Evolutionary conservation across 345 rosid genomes (phyloP), one percentile per base, ranked within the genome.

Genomic region (Sonneratia caseolaris): DNA sequence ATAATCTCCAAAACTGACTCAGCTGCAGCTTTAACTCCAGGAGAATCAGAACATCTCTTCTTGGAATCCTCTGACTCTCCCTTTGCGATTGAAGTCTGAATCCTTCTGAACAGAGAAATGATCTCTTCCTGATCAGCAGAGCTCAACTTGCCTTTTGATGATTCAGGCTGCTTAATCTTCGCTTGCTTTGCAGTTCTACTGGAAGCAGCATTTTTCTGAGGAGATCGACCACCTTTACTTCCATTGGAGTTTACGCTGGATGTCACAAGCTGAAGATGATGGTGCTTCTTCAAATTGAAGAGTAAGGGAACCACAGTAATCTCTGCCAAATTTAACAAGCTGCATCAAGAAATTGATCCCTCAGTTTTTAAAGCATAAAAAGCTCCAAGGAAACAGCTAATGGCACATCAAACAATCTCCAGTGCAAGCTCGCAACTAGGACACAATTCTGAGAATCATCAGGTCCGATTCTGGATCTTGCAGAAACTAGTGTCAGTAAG

Each of bases 281-380:
- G 2, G 18, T 35, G 66, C 48, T 78, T 73, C 36, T 37, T 72
- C 27, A 38, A 76, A 66, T 69, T 37, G 70, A 79, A 76, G 38
- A 70, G 66, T 3, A 45, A 15, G 72, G 71, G 59, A 56, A 78
- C 64, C 78, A 80, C 85, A 81, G 82, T 86, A 78, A 80, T 79
- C 85, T 82, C 88, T 81, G 89, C 85, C 88, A 85, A 86, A 87
- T 77, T 81, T 72, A 84, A 88, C 77, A 82, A 85, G 89, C 92
- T 86, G 89, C 83, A 87, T 79, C 86, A 79, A 77, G 74, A 78
- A 75, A 68, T 77, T 66, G 81, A 62, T 35, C 76, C 70, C 79
- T 86, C 84, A 81, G 89, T 78, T 70, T 76, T 70, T 66, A 43
- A 43, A 18, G 24, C 15, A 64, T 5, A 16, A 7, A 64, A 32